Evolutionary conservation across 257 asterid genomes (phyloP).

Genomic region (Solanum tacnaense): DNA sequence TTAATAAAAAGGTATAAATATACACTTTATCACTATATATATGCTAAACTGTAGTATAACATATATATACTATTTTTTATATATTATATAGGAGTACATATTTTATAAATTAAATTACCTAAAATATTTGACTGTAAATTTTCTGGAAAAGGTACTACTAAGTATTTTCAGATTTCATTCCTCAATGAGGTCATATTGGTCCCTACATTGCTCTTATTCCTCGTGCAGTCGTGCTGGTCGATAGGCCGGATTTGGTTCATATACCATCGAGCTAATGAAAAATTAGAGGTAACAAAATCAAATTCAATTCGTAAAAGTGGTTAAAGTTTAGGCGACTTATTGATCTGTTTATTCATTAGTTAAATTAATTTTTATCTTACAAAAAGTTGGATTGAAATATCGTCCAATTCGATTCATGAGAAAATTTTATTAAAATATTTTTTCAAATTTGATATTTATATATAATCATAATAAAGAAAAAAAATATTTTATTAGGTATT

Average conservation of each 20-base stretch:
- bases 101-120: background rate
- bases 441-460: too few relatives aligned
- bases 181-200: background rate
- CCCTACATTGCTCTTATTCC: background rate
- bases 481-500: too few relatives aligned
- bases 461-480: background rate
- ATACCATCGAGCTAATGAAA: background rate
- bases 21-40: background rate
- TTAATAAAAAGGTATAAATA: background rate
- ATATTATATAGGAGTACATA: too few relatives aligned
- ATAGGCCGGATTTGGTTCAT: background rate
- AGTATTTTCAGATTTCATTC: background rate
- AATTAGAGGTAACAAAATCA: background rate
- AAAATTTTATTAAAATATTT: too few relatives aligned
- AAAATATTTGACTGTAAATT: background rate
- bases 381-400: background rate
- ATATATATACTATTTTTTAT: background rate
- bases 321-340: background rate
- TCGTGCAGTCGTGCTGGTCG: background rate
- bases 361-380: background rate
- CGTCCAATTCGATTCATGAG: too few relatives aligned
- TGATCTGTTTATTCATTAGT: background rate
- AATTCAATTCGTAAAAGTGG: background rate
- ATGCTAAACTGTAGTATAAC: too few relatives aligned
- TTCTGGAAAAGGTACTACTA: background rate